Conservation (phyloP, 768 basidiomycete species). For the Hericium coralloides region DNA sequence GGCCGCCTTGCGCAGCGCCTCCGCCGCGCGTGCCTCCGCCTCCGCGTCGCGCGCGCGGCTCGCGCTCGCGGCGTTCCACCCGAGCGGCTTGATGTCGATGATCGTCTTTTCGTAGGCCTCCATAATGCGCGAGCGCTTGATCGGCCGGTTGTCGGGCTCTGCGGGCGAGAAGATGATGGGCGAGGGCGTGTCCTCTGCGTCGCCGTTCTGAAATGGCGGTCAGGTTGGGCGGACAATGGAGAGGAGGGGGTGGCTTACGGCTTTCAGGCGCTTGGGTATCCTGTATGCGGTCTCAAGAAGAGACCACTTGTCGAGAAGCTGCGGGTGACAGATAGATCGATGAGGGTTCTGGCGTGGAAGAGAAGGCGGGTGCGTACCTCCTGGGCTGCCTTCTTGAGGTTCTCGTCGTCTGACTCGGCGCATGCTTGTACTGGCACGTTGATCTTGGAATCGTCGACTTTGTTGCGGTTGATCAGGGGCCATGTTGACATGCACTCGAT, state of each 20-base stretch:
- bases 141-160: conserved; percentile 11
- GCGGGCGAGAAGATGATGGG: conserved; percentile 3
- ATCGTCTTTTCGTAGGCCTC: conserved; percentile 10
- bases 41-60: too few relatives aligned
- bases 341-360: not conserved
- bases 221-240: not conserved
- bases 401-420: conserved; percentile 44
- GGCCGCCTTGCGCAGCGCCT: too few relatives aligned
- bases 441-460: conserved; percentile 73
- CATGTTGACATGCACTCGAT: conserved; percentile 64
- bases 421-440: conserved; percentile 52
- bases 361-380: conserved; percentile 34
- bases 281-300: conserved; percentile 69
- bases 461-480: conserved; percentile 82
- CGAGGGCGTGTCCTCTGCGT: conserved; percentile 11
- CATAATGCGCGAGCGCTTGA: conserved; percentile 15
- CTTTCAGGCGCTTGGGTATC: conserved; percentile 68
- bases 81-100: conserved; percentile 19
- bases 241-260: conserved; percentile 20
- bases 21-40: too few relatives aligned
- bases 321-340: not conserved
- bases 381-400: conserved; percentile 48
- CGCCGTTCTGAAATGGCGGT: conserved; percentile 16
- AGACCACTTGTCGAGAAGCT: conserved; percentile 81
- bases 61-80: not conserved